phyloP scores from a whole-genome alignment of 1,284 basidiomycete species.

The Athelia sp. region DNA sequence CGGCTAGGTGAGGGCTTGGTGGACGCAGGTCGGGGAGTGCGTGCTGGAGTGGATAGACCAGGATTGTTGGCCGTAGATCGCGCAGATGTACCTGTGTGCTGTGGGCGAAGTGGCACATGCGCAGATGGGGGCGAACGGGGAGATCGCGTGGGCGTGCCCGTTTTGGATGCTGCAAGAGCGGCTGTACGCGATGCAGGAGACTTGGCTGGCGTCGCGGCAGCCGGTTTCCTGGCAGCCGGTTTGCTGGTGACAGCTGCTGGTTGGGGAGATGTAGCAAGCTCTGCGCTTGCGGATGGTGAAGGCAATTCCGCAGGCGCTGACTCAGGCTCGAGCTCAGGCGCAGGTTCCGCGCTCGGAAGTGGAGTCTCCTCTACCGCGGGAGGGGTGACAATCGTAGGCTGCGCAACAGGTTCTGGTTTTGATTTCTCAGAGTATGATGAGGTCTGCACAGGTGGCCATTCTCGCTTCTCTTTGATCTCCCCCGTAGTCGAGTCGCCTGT shows the following conservation, averaged over 20 bases:
- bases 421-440: conserved; percentile 26
- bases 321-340: background rate
- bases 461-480: conserved; percentile 61
- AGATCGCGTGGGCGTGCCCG: conserved; percentile 11
- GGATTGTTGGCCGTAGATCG: conserved; percentile 45
- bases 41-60: conserved; percentile 17
- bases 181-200: conserved; percentile 25
- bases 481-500: conserved; percentile 59
- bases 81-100: conserved; percentile 15
- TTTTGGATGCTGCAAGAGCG: conserved; percentile 35
- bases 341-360: conserved; percentile 17
- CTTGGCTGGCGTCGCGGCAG: conserved; percentile 21
- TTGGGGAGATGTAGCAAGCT: conserved; percentile 10
- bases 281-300: conserved; percentile 12
- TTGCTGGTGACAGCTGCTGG: conserved; percentile 4
- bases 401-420: conserved; percentile 10
- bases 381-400: too few species aligned
- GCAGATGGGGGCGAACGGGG: conserved; percentile 16
- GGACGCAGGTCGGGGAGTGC: conserved; percentile 19
- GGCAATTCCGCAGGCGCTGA: conserved; percentile 10
- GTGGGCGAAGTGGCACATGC: conserved; percentile 21
- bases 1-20: conserved; percentile 16
- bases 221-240: conserved; percentile 4
- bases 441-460: conserved; percentile 64
- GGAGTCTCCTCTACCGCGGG: conserved; percentile 9